Evolutionary conservation across 1,284 basidiomycete genomes (phyloP), one percentile per base, ranked within the genome.

Genomic region (Heterobasidion parviporum): DNA sequence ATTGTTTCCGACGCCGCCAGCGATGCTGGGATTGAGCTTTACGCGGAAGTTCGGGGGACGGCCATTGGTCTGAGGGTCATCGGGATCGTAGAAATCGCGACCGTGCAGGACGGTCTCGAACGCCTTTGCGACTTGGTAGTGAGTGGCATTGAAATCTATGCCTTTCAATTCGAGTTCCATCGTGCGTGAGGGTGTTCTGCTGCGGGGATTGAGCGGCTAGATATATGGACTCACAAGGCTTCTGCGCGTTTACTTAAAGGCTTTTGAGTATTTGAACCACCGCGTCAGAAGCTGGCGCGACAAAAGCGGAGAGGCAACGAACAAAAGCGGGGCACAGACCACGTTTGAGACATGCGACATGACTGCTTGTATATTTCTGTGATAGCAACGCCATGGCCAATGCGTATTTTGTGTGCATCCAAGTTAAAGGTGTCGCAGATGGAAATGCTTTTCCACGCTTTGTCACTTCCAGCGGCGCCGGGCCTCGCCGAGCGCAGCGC

Each of bases 21-120:
- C 52, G 5, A 53, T 48, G 50, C 59, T 57, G 8, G 16, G 20
- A 36, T 59, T 47, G 53, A 64, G 57, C 2, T 8, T 34, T 32
- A 65, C 52, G n/a, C 58, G 34, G 44, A 65, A 65, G 34, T 64
- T 65, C 0, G 60, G 61, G 2, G 50, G 43, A 10, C 63, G 59
- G 0, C 59, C 59, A 50, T 56, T 56, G 33, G 48, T 44, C 0
- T 51, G 18, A 1, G 32, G 49, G 38, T 59, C 56, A 4, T 56
- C 45, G 12, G 46, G 45, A 43, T 61, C 59, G 46, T 36, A 59
- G 26, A 64, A 48, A 34, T 58, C 53, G 9, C 59, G 56, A 0
- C 58, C 54, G 33, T 64, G 64, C 1, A 65, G 61, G 18, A 63
- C 56, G 2, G 38, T 20, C 0, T 48, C 61, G 2, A 65, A 50